A percentile compares a stretch with the other conserved stretches of the same genome.
Conservation (phyloP, 2,329 filamentous ascomycete genomes). For the Talaromyces rugulosus region DNA sequence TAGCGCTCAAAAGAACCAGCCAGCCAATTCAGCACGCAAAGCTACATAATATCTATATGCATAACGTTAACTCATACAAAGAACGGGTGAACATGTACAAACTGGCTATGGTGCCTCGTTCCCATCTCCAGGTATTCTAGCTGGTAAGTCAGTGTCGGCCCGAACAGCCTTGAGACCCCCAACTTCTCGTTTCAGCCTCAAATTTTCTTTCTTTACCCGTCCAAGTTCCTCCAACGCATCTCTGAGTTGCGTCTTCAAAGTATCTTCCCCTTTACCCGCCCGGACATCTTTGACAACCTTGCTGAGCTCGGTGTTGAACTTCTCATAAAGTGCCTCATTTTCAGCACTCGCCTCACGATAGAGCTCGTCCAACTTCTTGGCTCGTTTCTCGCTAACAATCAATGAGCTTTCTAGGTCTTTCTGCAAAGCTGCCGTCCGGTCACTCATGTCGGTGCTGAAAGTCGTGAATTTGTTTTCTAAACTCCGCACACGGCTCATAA, state of each 20-base stretch:
- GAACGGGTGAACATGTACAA: background rate
- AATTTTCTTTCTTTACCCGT: slow-evolving; percentile 78
- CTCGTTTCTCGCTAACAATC: slow-evolving; percentile 70
- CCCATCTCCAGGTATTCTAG: slow-evolving; percentile 22
- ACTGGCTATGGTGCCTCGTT: slow-evolving; percentile 7
- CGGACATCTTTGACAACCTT: slow-evolving; percentile 75
- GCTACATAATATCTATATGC: slow-evolving; percentile 2
- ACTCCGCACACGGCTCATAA: slow-evolving; percentile 53
- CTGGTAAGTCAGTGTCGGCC: slow-evolving; percentile 25
- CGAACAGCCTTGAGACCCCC: slow-evolving; percentile 59
- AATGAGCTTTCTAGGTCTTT: slow-evolving; percentile 69
- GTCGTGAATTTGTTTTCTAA: slow-evolving; percentile 65
- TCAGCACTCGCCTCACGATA: slow-evolving; percentile 85
- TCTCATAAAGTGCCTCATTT: slow-evolving; percentile 87
- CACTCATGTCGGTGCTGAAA: slow-evolving; percentile 56
- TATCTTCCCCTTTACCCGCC: slow-evolving; percentile 72
- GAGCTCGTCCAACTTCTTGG: slow-evolving; percentile 77
- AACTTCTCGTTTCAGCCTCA: slow-evolving; percentile 75
- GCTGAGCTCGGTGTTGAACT: slow-evolving; percentile 85
- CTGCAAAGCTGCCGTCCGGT: slow-evolving; percentile 61
- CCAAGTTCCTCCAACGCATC: slow-evolving; percentile 74
- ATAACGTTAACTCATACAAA: background rate
- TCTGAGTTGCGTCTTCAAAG: slow-evolving; percentile 66
- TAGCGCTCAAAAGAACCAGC: background rate
- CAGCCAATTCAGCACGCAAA: background rate